These are phyloP conservation scores for Trypanosoma caninum DNA, from an alignment of 208 protist genomes.

Conservation along the genomic window DNA sequence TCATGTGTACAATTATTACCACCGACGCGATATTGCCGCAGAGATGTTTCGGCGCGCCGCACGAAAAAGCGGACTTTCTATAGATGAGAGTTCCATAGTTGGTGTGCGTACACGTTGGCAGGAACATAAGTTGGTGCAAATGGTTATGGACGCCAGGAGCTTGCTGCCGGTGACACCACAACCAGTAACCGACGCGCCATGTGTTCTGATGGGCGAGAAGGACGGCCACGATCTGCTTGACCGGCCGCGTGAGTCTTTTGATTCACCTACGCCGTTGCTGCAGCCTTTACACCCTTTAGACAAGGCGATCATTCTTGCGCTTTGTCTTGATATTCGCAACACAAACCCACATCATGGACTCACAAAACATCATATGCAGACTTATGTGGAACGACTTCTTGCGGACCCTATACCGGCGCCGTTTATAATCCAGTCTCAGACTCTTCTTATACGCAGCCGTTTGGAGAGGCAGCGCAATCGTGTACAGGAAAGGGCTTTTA, in stretches of 20 bases:
- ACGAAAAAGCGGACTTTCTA: constrained; percentile 48
- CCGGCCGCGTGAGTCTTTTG: constrained; percentile 57
- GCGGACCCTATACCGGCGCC: constrained; percentile 63
- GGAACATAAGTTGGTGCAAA: constrained; percentile 80
- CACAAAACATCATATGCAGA: constrained; percentile 85
- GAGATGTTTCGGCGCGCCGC: constrained; percentile 60
- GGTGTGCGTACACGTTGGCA: constrained; percentile 92
- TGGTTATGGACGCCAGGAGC: constrained; percentile 73
- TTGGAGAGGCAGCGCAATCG: constrained; percentile 78
- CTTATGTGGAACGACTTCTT: constrained; percentile 87
- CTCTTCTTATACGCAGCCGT: constrained; percentile 64
- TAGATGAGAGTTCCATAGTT: constrained; percentile 79
- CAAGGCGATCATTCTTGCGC: constrained; percentile 82
- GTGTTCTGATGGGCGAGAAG: constrained; percentile 60
- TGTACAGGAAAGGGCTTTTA: constrained; percentile 80
- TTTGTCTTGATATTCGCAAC: constrained; percentile 86
- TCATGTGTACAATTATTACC: constrained; percentile 85
- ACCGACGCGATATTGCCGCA: constrained; percentile 72
- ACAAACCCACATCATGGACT: constrained; percentile 88
- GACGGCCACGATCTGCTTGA: constrained; percentile 86
- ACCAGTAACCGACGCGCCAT: constrained; percentile 28
- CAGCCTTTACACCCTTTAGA: constrained; percentile 74
- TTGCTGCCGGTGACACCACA: constrained; percentile 17
- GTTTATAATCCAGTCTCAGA: constrained; percentile 73
- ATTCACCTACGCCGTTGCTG: constrained; percentile 27